These are phyloP conservation scores for Niebla homalea DNA, from an alignment of 495 filamentous ascomycete species.

Conservation along the genomic window DNA sequence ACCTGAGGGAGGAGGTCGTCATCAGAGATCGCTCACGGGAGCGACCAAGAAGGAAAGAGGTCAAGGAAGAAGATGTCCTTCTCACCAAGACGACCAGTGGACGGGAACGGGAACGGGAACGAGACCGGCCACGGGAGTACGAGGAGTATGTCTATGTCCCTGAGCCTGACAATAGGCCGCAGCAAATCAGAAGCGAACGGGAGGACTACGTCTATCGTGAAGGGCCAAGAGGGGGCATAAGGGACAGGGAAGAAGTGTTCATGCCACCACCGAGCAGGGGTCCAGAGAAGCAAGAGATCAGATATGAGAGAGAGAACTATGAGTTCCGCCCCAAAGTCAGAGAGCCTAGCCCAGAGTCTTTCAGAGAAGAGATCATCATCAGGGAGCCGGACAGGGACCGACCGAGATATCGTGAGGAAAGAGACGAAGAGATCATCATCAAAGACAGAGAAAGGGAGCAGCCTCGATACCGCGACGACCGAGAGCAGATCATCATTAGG, in stretches of 20 bases:
- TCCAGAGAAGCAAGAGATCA: conserved; percentile 5
- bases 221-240: conserved; percentile 2
- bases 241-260: conserved; percentile 6
- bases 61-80: conserved; percentile 7
- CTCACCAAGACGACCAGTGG: conserved; percentile 2
- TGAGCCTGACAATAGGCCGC: conserved; percentile 13
- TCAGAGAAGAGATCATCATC: conserved; percentile 22
- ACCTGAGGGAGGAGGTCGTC: background rate
- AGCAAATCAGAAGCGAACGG: conserved; percentile 13
- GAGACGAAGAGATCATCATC: conserved; percentile 16
- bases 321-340: conserved; percentile 11
- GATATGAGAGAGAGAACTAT: conserved; percentile 15
- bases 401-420: conserved; percentile 7
- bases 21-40: conserved; percentile 11
- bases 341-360: conserved; percentile 12
- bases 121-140: conserved; percentile 9
- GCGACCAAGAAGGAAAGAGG: conserved; percentile 12
- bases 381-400: conserved; percentile 11
- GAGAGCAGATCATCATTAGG: conserved; percentile 8
- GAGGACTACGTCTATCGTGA: conserved; percentile 14
- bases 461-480: background rate
- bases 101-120: conserved; percentile 11
- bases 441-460: background rate
- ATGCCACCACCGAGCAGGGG: background rate
- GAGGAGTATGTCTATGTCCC: conserved; percentile 16